Conservation (phyloP, 257 asterid species). For the Primulina huaijiensis region DNA sequence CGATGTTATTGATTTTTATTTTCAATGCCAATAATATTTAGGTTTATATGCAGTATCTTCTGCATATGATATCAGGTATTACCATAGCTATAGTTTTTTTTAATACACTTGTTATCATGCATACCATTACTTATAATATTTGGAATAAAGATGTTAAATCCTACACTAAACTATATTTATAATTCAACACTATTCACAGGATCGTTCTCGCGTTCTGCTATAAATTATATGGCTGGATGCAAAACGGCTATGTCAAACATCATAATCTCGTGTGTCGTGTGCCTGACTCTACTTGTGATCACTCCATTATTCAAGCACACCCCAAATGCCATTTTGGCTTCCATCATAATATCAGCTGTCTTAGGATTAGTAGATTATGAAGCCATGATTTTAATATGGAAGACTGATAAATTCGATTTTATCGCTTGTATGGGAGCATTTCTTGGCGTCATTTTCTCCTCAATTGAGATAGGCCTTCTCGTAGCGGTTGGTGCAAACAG, state of each 20-base stretch:
- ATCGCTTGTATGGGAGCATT: constrained; percentile 82
- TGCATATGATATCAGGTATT: no score
- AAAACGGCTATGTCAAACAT: constrained; percentile 66
- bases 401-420: constrained; percentile 71
- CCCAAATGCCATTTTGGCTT: constrained; percentile 64
- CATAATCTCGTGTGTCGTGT: constrained; percentile 55
- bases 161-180: no score
- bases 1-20: no score
- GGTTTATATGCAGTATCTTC: no score
- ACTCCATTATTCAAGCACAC: constrained; percentile 74
- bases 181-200: constrained; percentile 18
- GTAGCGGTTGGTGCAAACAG: constrained; percentile 43
- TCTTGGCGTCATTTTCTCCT: constrained; percentile 57
- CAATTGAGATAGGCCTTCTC: constrained; percentile 69
- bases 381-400: constrained; percentile 59
- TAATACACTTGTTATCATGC: no score
- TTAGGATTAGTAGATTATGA: constrained; percentile 49
- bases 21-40: no score
- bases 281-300: constrained; percentile 47
- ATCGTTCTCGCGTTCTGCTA: constrained; percentile 46
- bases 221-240: constrained; percentile 69
- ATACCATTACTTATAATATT: no score
- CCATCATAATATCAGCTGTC: constrained; percentile 72
- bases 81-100: no score
- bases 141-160: no score